Conservation (phyloP, 208 protist species). For the Vickermania spadyakhi region DNA sequence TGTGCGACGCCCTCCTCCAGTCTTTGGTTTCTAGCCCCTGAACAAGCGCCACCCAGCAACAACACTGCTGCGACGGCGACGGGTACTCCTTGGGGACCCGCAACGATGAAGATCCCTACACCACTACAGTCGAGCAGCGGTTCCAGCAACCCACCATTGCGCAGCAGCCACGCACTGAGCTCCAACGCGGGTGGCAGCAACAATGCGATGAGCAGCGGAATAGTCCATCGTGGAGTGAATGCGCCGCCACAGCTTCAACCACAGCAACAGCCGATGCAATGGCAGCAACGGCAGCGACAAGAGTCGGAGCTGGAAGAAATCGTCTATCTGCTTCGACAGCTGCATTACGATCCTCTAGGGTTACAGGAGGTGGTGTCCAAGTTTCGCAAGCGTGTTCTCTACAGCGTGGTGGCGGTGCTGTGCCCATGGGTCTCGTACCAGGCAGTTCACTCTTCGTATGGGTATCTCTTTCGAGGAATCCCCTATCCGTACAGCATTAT, state of each 20-base stretch:
- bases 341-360: slow-evolving; percentile 63
- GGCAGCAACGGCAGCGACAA: slow-evolving; percentile 17
- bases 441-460: slow-evolving; percentile 60
- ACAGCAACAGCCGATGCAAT: no score
- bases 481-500: slow-evolving; percentile 55
- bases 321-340: background rate
- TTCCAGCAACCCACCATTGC: no score
- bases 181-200: no score
- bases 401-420: slow-evolving; percentile 9
- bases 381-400: slow-evolving; percentile 23
- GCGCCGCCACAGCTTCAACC: no score
- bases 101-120: no score
- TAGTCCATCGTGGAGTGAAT: no score
- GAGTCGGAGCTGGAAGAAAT: background rate
- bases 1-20: slow-evolving; percentile 33
- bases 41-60: slow-evolving; percentile 1
- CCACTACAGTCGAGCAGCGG: no score
- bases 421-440: slow-evolving; percentile 61
- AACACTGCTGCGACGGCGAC: slow-evolving; percentile 9
- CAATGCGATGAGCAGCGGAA: no score
- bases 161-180: no score
- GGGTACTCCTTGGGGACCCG: no score
- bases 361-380: slow-evolving; percentile 28
- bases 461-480: slow-evolving; percentile 64
- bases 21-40: slow-evolving; percentile 68